phyloP scores from a whole-genome alignment of 163 green algal species.

The Chlorella variabilis region DNA sequence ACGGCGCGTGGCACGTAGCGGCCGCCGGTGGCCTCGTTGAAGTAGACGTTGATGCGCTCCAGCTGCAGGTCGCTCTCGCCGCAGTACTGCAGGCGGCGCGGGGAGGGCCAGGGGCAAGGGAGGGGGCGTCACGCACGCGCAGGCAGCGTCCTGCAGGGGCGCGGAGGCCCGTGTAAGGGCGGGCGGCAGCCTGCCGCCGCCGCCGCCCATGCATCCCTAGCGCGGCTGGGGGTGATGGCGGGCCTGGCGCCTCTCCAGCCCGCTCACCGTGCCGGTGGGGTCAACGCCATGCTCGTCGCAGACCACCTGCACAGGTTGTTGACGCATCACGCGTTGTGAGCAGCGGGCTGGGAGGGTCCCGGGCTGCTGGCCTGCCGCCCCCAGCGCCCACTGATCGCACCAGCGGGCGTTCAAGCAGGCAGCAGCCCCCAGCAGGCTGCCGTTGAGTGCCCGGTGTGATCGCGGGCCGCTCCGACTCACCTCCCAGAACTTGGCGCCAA shows the following conservation, averaged over 20 bases:
- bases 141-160: not conserved
- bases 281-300: conserved; percentile 97
- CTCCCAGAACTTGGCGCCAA: conserved; percentile 99
- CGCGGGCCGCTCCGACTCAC: conserved; percentile 28
- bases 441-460: no score
- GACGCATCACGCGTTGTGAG: not conserved
- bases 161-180: not conserved
- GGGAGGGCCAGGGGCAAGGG: not conserved
- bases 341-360: no score
- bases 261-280: conserved; percentile 76
- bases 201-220: not conserved
- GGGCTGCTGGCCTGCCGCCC: no score
- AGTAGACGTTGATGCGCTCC: conserved; percentile 99
- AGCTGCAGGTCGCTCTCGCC: conserved; percentile 96
- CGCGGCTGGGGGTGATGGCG: not conserved
- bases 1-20: conserved; percentile 97
- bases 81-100: conserved; percentile 69
- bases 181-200: not conserved
- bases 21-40: conserved; percentile 95
- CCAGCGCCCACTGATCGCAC: no score
- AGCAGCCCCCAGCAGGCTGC: not conserved
- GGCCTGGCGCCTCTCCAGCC: not conserved
- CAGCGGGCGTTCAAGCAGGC: no score
- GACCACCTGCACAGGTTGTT: conserved; percentile 73
- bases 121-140: not conserved